Conservation (phyloP, 139 green algal species). For the Tetratostichococcus sp. region DNA sequence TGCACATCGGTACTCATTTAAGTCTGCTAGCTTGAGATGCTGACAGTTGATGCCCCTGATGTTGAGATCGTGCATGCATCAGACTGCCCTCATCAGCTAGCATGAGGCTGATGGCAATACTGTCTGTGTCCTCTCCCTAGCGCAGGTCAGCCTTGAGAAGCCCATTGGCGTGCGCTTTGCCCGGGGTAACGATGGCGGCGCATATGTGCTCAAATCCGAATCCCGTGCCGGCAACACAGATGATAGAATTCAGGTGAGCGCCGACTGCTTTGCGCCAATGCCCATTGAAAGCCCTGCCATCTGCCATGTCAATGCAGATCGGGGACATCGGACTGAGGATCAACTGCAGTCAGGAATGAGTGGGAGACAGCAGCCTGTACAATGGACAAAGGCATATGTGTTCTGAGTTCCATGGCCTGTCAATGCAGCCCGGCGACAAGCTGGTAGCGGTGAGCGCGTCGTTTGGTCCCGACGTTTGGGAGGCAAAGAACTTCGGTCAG, state of each 20-base stretch:
- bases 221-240: slow-evolving; percentile 68
- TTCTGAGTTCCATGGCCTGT: too few relatives aligned
- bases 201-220: slow-evolving; percentile 73
- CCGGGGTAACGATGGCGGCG: slow-evolving; percentile 82
- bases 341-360: too few relatives aligned
- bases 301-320: not conserved
- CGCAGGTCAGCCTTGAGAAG: slow-evolving; percentile 46
- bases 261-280: not conserved
- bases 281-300: not conserved
- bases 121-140: too few relatives aligned
- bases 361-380: too few relatives aligned
- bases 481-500: slow-evolving; percentile 89
- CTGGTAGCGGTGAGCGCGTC: slow-evolving; percentile 82
- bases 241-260: slow-evolving; percentile 53
- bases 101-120: too few relatives aligned
- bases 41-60: not conserved
- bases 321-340: too few relatives aligned
- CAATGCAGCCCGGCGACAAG: slow-evolving; percentile 90
- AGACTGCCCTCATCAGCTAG: slow-evolving; percentile 74
- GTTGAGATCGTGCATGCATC: not conserved
- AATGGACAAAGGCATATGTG: too few relatives aligned
- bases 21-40: too few relatives aligned
- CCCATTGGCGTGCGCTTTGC: slow-evolving; percentile 89
- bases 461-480: slow-evolving; percentile 96
- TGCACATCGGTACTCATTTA: too few relatives aligned